Conservation (phyloP, 495 filamentous ascomycete genomes). For the Aspergillus funiculosus region DNA sequence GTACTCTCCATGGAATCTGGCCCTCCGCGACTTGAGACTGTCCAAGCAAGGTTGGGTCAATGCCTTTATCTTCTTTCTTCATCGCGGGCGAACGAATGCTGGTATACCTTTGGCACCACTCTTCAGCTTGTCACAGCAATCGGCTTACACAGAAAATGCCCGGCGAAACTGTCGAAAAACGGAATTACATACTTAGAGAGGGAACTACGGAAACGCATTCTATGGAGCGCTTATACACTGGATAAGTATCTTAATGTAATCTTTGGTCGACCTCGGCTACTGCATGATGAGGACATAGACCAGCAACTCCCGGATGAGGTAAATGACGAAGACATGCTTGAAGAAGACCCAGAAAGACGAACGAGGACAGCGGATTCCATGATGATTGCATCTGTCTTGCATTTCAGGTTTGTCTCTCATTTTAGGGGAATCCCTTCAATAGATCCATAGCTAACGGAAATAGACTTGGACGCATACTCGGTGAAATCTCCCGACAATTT, state of each 20-base stretch:
- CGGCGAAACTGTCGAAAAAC: constrained; percentile 28
- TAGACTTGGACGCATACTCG: constrained; percentile 41
- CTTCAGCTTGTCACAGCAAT: constrained; percentile 43
- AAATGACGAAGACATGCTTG: constrained; percentile 49
- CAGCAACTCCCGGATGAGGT: constrained; percentile 48
- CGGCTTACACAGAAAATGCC: constrained; percentile 37
- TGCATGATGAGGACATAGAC: constrained; percentile 49
- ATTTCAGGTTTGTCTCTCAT: constrained; percentile 31
- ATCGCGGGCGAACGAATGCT: constrained; percentile 46
- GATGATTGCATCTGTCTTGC: constrained; percentile 45
- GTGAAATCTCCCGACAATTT: constrained; percentile 44
- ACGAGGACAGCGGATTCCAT: constrained; percentile 38
- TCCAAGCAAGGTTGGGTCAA: constrained; percentile 41
- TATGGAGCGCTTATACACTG: constrained; percentile 52
- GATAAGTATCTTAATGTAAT: constrained; percentile 55
- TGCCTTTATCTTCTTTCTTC: constrained; percentile 42
- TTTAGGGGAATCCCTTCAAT: constrained; percentile 6
- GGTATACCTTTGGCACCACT: constrained; percentile 45
- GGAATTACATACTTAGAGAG: constrained; percentile 33
- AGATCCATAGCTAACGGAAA: constrained; percentile 1
- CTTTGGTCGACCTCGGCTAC: constrained; percentile 48
- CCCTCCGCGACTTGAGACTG: constrained; percentile 39
- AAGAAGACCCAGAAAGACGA: constrained; percentile 32
- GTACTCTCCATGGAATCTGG: constrained; percentile 40
- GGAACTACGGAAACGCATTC: constrained; percentile 47